Percentiles rank a stretch among this genome's conserved stretches.
Conservation (phyloP, 1,284 basidiomycete species). For the Cutaneotrichosporon cyanovorans region DNA sequence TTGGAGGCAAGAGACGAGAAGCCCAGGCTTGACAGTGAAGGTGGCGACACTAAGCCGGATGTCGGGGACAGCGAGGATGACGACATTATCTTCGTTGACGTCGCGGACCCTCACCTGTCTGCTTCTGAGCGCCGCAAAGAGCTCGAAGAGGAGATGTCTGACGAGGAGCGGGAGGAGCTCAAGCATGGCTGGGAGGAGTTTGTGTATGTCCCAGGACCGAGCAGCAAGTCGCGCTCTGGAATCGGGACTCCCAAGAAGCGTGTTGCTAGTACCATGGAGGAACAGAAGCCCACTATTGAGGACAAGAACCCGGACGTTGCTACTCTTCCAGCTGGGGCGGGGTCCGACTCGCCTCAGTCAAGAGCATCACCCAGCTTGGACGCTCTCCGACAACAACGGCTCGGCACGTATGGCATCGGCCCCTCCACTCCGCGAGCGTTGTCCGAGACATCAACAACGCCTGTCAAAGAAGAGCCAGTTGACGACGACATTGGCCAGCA, state of each 20-base stretch:
- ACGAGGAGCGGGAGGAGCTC: slow-evolving; percentile 26
- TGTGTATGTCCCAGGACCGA: not conserved
- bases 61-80: not conserved
- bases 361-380: not conserved
- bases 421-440: slow-evolving; percentile 1
- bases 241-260: no score
- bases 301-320: no score
- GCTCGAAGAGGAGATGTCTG: slow-evolving; percentile 38
- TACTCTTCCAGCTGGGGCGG: no score
- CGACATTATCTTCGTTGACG: slow-evolving; percentile 4
- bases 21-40: not conserved
- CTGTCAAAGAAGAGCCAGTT: no score
- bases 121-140: slow-evolving; percentile 25
- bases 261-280: no score
- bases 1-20: not conserved
- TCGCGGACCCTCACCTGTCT: slow-evolving; percentile 27
- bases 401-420: slow-evolving; percentile 20
- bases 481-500: no score
- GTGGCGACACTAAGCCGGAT: slow-evolving; percentile 3
- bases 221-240: not conserved
- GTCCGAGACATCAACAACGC: no score
- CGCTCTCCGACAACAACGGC: slow-evolving; percentile 17
- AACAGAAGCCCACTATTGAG: no score
- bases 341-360: not conserved
- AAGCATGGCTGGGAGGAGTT: slow-evolving; percentile 33